Evolutionary conservation across 352 stramenopile species (phyloP).

Genomic region (Globisporangium cederbergense): DNA sequence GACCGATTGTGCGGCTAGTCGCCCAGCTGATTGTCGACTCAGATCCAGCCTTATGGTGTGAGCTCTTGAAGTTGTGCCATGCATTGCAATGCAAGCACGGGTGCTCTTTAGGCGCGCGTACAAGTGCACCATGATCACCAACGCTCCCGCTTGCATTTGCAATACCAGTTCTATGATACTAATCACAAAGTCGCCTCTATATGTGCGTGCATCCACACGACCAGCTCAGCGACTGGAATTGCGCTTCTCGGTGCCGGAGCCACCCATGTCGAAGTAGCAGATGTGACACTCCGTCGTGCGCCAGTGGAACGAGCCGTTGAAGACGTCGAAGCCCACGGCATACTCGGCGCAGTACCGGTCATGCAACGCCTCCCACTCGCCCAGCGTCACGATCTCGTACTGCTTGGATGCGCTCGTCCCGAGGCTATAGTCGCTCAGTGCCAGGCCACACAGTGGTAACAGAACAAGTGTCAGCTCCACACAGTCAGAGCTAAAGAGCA

Average conservation of each 20-base stretch:
- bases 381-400: conserved; percentile 84
- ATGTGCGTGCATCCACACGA: neutral
- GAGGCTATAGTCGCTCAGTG: conserved; percentile 26
- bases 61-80: too few relatives aligned
- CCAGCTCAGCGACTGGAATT: conserved; percentile 36
- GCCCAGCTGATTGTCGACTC: too few relatives aligned
- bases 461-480: too few relatives aligned
- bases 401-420: conserved; percentile 49
- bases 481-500: too few relatives aligned
- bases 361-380: conserved; percentile 82
- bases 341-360: conserved; percentile 78
- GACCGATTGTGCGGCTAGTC: too few relatives aligned
- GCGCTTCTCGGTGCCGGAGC: conserved; percentile 33
- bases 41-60: too few relatives aligned
- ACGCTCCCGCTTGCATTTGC: neutral
- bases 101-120: too few relatives aligned
- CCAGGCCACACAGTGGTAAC: neutral
- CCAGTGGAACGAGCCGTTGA: conserved; percentile 82
- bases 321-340: conserved; percentile 75
- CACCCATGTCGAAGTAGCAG: conserved; percentile 73
- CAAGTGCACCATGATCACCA: too few relatives aligned
- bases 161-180: neutral
- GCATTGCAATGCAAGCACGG: too few relatives aligned
- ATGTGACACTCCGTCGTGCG: conserved; percentile 72
- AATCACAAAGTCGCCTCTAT: neutral